These are phyloP conservation scores for Asterochloris sp. DNA, from an alignment of 139 green algal species.

Conservation along the genomic window DNA sequence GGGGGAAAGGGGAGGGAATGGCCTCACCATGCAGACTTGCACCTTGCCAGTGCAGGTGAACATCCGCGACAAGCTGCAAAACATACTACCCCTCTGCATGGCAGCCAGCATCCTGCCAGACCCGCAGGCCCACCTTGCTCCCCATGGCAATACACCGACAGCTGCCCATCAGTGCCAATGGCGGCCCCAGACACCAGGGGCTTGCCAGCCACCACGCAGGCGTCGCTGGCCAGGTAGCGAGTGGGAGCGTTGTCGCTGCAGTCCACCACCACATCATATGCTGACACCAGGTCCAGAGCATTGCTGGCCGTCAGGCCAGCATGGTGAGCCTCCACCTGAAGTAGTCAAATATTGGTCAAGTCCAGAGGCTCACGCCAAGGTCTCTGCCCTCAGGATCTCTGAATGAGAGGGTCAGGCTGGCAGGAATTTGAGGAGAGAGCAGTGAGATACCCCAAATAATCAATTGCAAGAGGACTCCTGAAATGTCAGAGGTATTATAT, in stretches of 20 bases:
- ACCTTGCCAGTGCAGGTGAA: no score
- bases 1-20: no score
- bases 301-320: conserved; percentile 66
- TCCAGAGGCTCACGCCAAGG: background rate
- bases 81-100: no score
- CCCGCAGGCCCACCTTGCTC: conserved; percentile 36
- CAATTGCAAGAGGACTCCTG: no score
- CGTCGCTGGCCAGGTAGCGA: conserved; percentile 91
- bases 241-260: conserved; percentile 89
- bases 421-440: no score
- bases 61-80: no score
- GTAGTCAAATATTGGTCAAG: background rate
- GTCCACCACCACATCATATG: conserved; percentile 93
- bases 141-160: conserved; percentile 87
- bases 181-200: conserved; percentile 89
- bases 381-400: no score
- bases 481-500: background rate
- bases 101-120: no score
- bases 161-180: conserved; percentile 88
- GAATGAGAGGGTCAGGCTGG: no score
- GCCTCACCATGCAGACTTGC: no score
- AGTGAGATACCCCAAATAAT: no score
- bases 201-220: conserved; percentile 58
- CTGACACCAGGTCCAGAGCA: conserved; percentile 61
- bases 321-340: conserved; percentile 45